phyloP scores from a whole-genome alignment of 2,329 filamentous ascomycete species.

The Purpureocillium takamizusanense region DNA sequence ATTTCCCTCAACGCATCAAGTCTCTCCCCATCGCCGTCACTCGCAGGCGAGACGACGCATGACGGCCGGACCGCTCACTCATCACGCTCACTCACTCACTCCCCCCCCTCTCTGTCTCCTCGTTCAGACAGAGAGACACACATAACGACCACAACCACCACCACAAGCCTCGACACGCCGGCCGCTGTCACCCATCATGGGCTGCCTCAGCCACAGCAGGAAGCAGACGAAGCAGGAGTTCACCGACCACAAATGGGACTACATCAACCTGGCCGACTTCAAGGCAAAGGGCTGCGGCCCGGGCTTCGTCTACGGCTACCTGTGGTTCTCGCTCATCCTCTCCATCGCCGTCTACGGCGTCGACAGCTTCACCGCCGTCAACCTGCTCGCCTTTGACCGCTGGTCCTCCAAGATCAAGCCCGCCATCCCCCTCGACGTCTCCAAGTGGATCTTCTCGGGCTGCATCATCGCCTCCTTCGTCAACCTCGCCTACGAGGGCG shows the following conservation, averaged over 20 bases:
- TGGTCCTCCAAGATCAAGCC: slow-evolving; percentile 83
- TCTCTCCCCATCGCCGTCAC: no score
- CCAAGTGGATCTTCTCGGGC: slow-evolving; percentile 90
- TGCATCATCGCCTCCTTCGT: slow-evolving; percentile 89
- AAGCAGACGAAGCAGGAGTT: slow-evolving; percentile 56
- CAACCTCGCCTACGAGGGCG: slow-evolving; percentile 70
- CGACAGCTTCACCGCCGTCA: slow-evolving; percentile 89
- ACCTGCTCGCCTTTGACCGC: slow-evolving; percentile 77
- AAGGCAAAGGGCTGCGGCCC: slow-evolving; percentile 71
- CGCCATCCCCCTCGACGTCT: slow-evolving; percentile 64
- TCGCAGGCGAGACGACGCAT: slow-evolving; percentile 41
- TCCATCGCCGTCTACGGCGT: slow-evolving; percentile 80
- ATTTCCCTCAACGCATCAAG: no score
- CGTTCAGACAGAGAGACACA: no score
- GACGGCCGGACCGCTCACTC: slow-evolving; percentile 29
- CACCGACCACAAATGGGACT: slow-evolving; percentile 90
- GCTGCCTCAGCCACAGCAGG: slow-evolving; percentile 51
- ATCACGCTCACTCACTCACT: slow-evolving; percentile 2
- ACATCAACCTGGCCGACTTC: slow-evolving; percentile 73
- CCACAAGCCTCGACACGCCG: no score
- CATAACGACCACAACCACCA: no score
- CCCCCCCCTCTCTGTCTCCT: no score
- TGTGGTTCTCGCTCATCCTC: slow-evolving; percentile 71
- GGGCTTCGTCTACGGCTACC: slow-evolving; percentile 71
- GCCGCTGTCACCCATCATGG: slow-evolving; percentile 37